Conservation (phyloP, 768 basidiomycete species). For the Tubosaeta sp. region DNA sequence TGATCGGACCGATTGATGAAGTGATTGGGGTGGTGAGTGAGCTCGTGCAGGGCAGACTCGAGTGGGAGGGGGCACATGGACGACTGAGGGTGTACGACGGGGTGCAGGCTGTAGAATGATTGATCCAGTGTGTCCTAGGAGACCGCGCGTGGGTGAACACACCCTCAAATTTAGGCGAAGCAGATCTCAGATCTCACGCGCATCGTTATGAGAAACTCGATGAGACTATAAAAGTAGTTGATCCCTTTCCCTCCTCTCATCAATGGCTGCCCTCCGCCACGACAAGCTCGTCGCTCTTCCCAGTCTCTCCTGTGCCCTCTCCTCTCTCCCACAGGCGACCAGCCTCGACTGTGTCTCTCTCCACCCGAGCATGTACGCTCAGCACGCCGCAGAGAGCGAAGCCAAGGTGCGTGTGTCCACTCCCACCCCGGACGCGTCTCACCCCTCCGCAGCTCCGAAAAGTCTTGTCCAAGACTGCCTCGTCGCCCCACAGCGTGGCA, state of each 20-base stretch:
- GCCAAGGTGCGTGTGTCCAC: slow-evolving; percentile 51
- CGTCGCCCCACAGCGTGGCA: slow-evolving; percentile 32
- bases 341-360: slow-evolving; percentile 62
- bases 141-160: slow-evolving; percentile 26
- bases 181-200: slow-evolving; percentile 21
- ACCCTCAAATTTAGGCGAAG: slow-evolving; percentile 32
- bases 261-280: slow-evolving; percentile 35
- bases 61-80: slow-evolving; percentile 73
- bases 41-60: slow-evolving; percentile 68
- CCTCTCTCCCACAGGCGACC: slow-evolving; percentile 67
- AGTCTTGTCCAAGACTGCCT: slow-evolving; percentile 52
- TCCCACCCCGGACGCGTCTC: slow-evolving; percentile 5
- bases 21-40: slow-evolving; percentile 79
- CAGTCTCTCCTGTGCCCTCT: slow-evolving; percentile 64
- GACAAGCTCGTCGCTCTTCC: slow-evolving; percentile 67
- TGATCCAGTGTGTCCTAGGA: slow-evolving; percentile 22
- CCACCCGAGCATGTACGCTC: slow-evolving; percentile 67
- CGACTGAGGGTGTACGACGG: slow-evolving; percentile 80
- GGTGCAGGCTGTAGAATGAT: slow-evolving; percentile 71
- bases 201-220: slow-evolving; percentile 22
- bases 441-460: slow-evolving; percentile 48
- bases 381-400: slow-evolving; percentile 66
- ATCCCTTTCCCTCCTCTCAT: no score
- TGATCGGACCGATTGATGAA: slow-evolving; percentile 86
- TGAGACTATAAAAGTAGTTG: not conserved